Evolutionary conservation across 106 monocot species (phyloP), one percentile per base, ranked within the genome.

Genomic region (Xerophyta viscosa): DNA sequence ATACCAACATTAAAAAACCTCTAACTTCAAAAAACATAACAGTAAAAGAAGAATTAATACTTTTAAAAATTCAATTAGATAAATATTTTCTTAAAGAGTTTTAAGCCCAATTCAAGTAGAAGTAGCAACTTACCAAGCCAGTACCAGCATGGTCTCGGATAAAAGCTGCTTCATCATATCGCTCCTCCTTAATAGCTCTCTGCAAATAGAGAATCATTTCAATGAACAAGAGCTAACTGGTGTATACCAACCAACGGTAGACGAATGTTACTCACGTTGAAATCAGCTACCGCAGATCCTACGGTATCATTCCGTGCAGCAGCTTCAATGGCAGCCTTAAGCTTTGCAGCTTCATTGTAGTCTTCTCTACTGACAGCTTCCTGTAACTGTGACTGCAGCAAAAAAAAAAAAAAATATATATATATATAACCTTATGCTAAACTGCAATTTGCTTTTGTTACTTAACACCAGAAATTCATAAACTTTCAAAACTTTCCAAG

Each of bases 101-200:
- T 36, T 11, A 5, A 36, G 33, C 33, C 5, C 33, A 36, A 36
- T 36, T 11, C 33, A 36, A 36, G 33, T 6, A 36, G 33, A 6
- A 36, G 11, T 0, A 20, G 54, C 47, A 54, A 81, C 75, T 70
- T 46, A 96, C 94, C 84, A 96, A 65, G 70, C 88, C 84, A 37
- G 76, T 66, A 46, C 88, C 94, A 67, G 78, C 84, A 74, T 76
- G 63, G 33, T 96, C 94, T 29, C 85, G 74, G 54, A 96, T 76
- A 27, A 68, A 68, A 48, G 76, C 54, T 46, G 94, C 94, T 61
- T 85, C 84, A 37, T 18, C 48, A 49, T 88, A 96, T 9, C 73
- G 72, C 64, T 96, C 94, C 62, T 96, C 84, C 22, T 67, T 62
- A 18, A 96, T 52, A 8, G 94, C 94, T 66, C 70, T 84, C 94